Conservation (phyloP, 2,329 filamentous ascomycete species). For the Raffaelea deltoideospora region DNA sequence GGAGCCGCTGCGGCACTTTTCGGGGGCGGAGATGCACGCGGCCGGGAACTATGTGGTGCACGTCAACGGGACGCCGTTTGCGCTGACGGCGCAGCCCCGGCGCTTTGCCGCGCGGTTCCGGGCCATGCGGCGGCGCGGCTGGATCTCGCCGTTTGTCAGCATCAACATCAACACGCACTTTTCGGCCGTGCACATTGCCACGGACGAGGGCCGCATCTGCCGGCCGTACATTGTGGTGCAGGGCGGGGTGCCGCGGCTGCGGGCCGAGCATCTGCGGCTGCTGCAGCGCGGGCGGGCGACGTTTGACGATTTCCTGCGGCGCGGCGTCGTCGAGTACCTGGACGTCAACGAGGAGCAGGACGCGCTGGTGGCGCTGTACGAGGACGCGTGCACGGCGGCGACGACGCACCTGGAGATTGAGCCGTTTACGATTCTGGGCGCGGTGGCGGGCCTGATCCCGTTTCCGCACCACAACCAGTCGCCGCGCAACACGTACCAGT, state of each 20-base stretch:
- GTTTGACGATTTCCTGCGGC: slow-evolving; percentile 86
- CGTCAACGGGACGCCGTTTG: slow-evolving; percentile 88
- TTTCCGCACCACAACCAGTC: slow-evolving; percentile 99
- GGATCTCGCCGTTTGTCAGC: slow-evolving; percentile 90
- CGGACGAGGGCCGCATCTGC: slow-evolving; percentile 93
- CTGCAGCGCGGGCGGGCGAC: slow-evolving; percentile 70
- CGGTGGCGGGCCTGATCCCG: slow-evolving; percentile 89
- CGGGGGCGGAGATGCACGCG: slow-evolving; percentile 72
- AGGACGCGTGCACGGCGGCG: slow-evolving; percentile 64
- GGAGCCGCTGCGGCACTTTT: slow-evolving; percentile 52
- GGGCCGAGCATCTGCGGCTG: slow-evolving; percentile 60
- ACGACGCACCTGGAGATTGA: slow-evolving; percentile 97
- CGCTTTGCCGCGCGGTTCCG: slow-evolving; percentile 75
- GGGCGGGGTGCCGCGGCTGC: slow-evolving; percentile 69
- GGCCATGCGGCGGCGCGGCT: slow-evolving; percentile 72
- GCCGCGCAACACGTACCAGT: slow-evolving; percentile 96
- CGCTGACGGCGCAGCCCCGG: slow-evolving; percentile 73
- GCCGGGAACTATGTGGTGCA: slow-evolving; percentile 80
- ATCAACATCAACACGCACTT: slow-evolving; percentile 93
- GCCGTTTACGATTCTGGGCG: slow-evolving; percentile 90
- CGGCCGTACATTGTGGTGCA: slow-evolving; percentile 92
- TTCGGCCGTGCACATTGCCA: slow-evolving; percentile 83
- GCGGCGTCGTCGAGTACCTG: slow-evolving; percentile 87
- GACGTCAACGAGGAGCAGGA: slow-evolving; percentile 99
- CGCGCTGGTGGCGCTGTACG: slow-evolving; percentile 79